A percentile compares a stretch with the other conserved stretches of the same genome.
Evolutionary conservation across 768 basidiomycete genomes (phyloP).

Genomic region (Tulasnella sp.): DNA sequence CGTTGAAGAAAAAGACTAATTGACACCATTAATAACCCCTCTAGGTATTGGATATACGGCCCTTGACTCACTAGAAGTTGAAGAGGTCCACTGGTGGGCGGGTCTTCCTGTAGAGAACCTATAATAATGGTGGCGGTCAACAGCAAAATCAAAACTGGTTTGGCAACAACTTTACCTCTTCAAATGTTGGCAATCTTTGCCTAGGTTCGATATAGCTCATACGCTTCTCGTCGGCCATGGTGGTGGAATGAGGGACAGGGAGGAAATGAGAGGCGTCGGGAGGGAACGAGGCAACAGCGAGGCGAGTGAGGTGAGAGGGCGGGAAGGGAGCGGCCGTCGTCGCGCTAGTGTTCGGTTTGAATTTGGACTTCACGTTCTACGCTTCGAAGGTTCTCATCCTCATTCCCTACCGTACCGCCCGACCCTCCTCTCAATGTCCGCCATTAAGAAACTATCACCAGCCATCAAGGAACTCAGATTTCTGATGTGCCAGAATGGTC

Average conservation of each 20-base stretch:
- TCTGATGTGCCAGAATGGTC: slow-evolving; percentile 67
- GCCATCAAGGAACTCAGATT: slow-evolving; percentile 73
- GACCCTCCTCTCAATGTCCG: slow-evolving; percentile 38
- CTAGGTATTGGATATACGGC: neutral
- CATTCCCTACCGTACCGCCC: slow-evolving; percentile 8
- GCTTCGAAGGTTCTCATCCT: slow-evolving; percentile 9
- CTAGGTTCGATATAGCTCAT: slow-evolving; percentile 14
- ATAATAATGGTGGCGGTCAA: slow-evolving; percentile 33
- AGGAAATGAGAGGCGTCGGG: neutral
- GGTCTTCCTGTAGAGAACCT: slow-evolving; percentile 85
- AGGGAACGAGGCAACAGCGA: neutral
- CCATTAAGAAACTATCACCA: slow-evolving; percentile 68
- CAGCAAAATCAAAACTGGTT: slow-evolving; percentile 8
- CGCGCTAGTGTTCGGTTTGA: slow-evolving; percentile 10
- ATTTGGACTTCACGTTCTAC: slow-evolving; percentile 6
- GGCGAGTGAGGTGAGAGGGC: neutral
- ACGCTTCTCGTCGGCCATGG: slow-evolving; percentile 9
- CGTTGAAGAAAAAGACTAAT: slow-evolving; percentile 86
- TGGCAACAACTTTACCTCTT: slow-evolving; percentile 4
- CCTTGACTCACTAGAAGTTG: slow-evolving; percentile 88
- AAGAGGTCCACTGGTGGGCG: slow-evolving; percentile 95
- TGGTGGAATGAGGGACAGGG: slow-evolving; percentile 1
- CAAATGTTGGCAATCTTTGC: slow-evolving; percentile 18
- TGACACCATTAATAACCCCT: slow-evolving; percentile 2
- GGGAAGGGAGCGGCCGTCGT: neutral